Evolutionary conservation across 2,329 filamentous ascomycete genomes (phyloP), one percentile per base, ranked within the genome.

Genomic region (Fusarium sp.): DNA sequence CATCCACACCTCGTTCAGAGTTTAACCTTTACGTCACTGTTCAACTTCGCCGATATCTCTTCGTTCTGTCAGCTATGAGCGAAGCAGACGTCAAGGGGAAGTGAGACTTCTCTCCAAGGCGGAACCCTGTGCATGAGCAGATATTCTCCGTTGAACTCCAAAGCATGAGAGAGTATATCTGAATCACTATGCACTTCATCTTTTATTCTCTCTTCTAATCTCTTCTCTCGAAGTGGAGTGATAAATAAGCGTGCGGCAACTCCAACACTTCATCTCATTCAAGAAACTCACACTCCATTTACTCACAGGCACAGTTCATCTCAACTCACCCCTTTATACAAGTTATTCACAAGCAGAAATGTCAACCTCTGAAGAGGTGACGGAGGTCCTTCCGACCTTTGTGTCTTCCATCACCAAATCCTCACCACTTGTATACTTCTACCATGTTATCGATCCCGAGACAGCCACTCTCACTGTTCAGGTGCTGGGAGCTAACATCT

Each of bases 401-500:
- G 56, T 76, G 35, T 53, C 60, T 1, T 51, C 57, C 2, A 76
- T 76, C 37, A 58, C 37, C 19, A 46, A 48, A 8, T 9, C 70
- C 0, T 45, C 57, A 2, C 69, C 71, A 0, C 49, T 61, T 2
- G 68, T 78, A 8, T 79, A 75, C 59, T 80, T 80, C 32, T 68
- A 74, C n/a, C 75, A 80, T 48, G 59, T 71, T 33, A 58, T 78
- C 52, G 58, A 78, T 49, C 35, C 68, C 1, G 58, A 68, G 2
- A 54, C 48, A 0, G 73, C 72, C 0, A 73, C 67, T 0, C 72
- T 79, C 2, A 68, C 65, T 0, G 73, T 77, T 7, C 68, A 76
- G 32, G 75, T 78, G 4, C 71, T 78, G 4, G 78, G 78, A 2
- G 73, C 77, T 4, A 78, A 78, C 15, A 68, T 79, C 8, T 52